phyloP scores from a whole-genome alignment of 805 yeast genomes.

The Spathaspora passalidarum region DNA sequence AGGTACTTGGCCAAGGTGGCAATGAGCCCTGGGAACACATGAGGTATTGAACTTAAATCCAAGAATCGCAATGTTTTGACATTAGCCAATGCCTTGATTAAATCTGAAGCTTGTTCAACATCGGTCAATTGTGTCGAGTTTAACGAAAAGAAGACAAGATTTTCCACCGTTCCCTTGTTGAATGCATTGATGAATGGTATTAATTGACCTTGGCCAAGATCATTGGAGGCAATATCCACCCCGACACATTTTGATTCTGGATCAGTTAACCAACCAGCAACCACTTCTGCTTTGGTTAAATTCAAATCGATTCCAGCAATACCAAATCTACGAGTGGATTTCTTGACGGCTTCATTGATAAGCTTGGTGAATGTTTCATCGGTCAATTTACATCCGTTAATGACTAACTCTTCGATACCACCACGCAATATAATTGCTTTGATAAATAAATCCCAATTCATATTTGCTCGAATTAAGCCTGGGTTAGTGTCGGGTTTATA shows the following conservation, averaged over 20 bases:
- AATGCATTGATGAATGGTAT: slow-evolving; percentile 45
- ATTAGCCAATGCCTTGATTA: slow-evolving; percentile 34
- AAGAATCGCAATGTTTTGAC: slow-evolving; percentile 45
- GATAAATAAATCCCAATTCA: slow-evolving; percentile 54
- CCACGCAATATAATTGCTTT: slow-evolving; percentile 41
- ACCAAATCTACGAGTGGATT: slow-evolving; percentile 49
- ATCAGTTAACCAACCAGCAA: slow-evolving; percentile 48
- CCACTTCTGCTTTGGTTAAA: slow-evolving; percentile 33
- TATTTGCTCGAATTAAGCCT: slow-evolving; percentile 36
- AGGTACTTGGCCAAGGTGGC: slow-evolving; percentile 41
- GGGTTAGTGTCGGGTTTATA: slow-evolving; percentile 45
- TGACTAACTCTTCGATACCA: slow-evolving; percentile 56
- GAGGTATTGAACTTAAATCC: slow-evolving; percentile 53
- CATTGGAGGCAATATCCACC: slow-evolving; percentile 55
- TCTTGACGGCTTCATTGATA: slow-evolving; percentile 37
- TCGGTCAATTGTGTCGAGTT: slow-evolving; percentile 49
- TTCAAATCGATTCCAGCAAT: slow-evolving; percentile 52
- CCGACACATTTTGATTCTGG: slow-evolving; percentile 49
- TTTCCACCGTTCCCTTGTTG: slow-evolving; percentile 23
- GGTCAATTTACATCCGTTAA: slow-evolving; percentile 52
- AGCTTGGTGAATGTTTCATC: slow-evolving; percentile 40
- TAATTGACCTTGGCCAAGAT: slow-evolving; percentile 45
- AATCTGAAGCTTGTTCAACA: slow-evolving; percentile 34
- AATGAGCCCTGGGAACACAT: slow-evolving; percentile 49
- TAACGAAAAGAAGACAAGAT: slow-evolving; percentile 49